phyloP scores from a whole-genome alignment of 495 filamentous ascomycete species.

The Articulospora tetracladia region DNA sequence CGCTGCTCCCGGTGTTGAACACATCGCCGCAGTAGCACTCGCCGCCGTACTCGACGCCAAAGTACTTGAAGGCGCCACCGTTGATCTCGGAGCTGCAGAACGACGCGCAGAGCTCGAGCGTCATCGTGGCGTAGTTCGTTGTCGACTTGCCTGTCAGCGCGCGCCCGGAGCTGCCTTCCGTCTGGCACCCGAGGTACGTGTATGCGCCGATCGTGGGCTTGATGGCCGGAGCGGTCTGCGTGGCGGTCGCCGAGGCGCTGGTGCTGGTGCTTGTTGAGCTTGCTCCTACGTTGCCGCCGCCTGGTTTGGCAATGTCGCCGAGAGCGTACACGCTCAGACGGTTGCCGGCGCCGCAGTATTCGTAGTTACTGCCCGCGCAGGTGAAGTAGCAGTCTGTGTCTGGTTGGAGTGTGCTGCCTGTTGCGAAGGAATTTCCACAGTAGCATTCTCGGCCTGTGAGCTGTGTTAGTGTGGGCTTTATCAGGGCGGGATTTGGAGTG shows the following conservation, averaged over 20 bases:
- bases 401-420: conserved; percentile 4
- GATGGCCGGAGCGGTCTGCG: conserved; percentile 16
- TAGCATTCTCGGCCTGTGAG: conserved; percentile 5
- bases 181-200: conserved; percentile 26
- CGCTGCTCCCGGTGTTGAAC: conserved; percentile 26
- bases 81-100: conserved; percentile 31
- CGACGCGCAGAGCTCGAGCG: conserved; percentile 41
- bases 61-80: conserved; percentile 36
- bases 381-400: conserved; percentile 28
- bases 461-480: neutral
- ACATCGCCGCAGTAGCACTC: conserved; percentile 41
- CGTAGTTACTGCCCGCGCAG: conserved; percentile 26
- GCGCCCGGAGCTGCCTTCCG: conserved; percentile 33
- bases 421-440: conserved; percentile 26
- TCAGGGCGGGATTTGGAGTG: neutral
- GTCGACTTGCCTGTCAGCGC: conserved; percentile 26
- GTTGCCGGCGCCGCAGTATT: conserved; percentile 34
- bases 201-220: conserved; percentile 29
- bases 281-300: neutral
- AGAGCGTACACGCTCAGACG: conserved; percentile 35
- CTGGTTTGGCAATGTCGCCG: neutral
- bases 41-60: conserved; percentile 46
- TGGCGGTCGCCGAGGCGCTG: conserved; percentile 7
- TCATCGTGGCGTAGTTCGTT: conserved; percentile 44
- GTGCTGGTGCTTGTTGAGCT: conserved; percentile 25